Conservation (phyloP, 169 alveolate species). For the Eimeria maxima region DNA sequence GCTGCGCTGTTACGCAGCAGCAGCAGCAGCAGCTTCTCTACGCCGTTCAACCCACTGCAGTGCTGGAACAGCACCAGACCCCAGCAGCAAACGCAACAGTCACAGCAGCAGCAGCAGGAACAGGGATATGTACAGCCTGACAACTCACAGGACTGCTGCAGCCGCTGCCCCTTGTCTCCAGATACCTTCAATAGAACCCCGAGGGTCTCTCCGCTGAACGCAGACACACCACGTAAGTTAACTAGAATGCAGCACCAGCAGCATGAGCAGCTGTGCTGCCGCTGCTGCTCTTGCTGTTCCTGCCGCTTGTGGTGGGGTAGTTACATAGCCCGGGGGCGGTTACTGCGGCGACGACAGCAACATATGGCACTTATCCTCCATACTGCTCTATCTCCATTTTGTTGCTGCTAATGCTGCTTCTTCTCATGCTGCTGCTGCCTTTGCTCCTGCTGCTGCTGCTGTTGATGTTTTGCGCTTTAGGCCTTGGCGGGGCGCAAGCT, state of each 20-base stretch:
- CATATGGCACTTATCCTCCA: too few species aligned
- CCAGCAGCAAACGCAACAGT: neutral
- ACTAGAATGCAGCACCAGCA: neutral
- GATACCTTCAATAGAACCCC: neutral
- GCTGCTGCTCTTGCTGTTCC: slow-evolving; percentile 57
- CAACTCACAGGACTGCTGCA: neutral
- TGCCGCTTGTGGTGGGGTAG: neutral
- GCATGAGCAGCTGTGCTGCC: neutral
- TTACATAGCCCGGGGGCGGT: too few species aligned
- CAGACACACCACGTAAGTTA: slow-evolving; percentile 12
- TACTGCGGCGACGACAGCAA: too few species aligned
- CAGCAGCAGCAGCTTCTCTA: neutral
- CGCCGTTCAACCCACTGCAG: neutral
- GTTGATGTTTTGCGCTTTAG: neutral
- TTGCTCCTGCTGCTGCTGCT: slow-evolving; percentile 26
- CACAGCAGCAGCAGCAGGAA: slow-evolving; percentile 49
- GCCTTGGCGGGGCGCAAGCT: slow-evolving; percentile 26
- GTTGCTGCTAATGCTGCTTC: neutral
- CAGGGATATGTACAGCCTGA: neutral
- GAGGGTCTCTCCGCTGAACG: neutral
- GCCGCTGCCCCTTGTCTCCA: slow-evolving; percentile 17
- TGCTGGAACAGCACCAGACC: neutral
- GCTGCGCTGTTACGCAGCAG: neutral
- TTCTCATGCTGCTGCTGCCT: too few species aligned
- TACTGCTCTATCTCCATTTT: neutral